phyloP scores from a whole-genome alignment of 2,329 filamentous ascomycete species.

The Ploettnerulaceae sp. region DNA sequence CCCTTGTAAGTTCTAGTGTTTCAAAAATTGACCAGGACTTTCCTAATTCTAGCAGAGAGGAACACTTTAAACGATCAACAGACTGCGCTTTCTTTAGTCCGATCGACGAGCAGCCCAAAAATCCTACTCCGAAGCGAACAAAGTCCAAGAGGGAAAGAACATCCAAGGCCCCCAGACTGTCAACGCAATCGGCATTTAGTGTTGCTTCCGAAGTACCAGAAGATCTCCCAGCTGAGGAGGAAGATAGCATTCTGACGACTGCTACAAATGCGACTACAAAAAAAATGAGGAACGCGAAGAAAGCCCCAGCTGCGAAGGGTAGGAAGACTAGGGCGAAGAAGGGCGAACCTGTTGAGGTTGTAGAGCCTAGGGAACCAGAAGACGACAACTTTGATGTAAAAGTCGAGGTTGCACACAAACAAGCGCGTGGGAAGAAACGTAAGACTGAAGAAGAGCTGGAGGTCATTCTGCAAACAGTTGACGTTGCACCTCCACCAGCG shows the following conservation, averaged over 20 bases:
- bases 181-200: slow-evolving; percentile 52
- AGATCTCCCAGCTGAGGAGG: slow-evolving; percentile 42
- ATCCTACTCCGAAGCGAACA: slow-evolving; percentile 48
- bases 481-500: slow-evolving; percentile 35
- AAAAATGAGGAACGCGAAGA: slow-evolving; percentile 49
- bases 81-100: slow-evolving; percentile 80
- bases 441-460: slow-evolving; percentile 26
- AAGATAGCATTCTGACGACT: slow-evolving; percentile 57
- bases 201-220: slow-evolving; percentile 46
- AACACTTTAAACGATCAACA: slow-evolving; percentile 75
- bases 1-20: slow-evolving; percentile 58
- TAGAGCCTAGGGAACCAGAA: slow-evolving; percentile 34
- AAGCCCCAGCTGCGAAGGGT: slow-evolving; percentile 45
- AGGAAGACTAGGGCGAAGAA: slow-evolving; percentile 48
- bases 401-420: slow-evolving; percentile 23
- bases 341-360: slow-evolving; percentile 47
- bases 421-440: slow-evolving; percentile 25
- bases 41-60: slow-evolving; percentile 54
- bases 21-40: slow-evolving; percentile 5
- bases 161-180: slow-evolving; percentile 67
- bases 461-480: not conserved
- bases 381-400: slow-evolving; percentile 33
- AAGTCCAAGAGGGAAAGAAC: slow-evolving; percentile 49
- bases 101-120: slow-evolving; percentile 48
- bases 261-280: slow-evolving; percentile 54